These are phyloP conservation scores for Scheffersomyces titani DNA, from an alignment of 1,139 yeast species.

Conservation along the genomic window DNA sequence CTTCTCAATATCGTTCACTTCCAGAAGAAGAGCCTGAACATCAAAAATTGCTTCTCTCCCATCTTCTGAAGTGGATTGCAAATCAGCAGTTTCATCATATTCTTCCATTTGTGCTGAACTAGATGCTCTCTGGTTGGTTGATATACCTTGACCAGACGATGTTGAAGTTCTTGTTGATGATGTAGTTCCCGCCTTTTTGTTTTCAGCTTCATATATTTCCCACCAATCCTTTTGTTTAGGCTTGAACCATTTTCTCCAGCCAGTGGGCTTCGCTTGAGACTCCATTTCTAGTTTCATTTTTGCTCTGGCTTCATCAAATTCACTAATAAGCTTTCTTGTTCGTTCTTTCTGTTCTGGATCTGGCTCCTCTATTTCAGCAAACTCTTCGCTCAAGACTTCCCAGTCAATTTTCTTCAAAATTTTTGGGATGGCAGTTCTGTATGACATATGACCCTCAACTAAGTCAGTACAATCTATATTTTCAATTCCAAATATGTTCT, in stretches of 20 bases:
- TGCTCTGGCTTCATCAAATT: slow-evolving; percentile 82
- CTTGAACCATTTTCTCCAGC: slow-evolving; percentile 68
- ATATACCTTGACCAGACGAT: slow-evolving; percentile 11
- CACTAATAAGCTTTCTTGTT: slow-evolving; percentile 76
- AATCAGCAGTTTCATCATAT: slow-evolving; percentile 3
- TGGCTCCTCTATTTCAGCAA: slow-evolving; percentile 94
- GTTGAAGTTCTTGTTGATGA: slow-evolving; percentile 1
- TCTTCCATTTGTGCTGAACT: not conserved
- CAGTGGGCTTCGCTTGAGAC: slow-evolving; percentile 1
- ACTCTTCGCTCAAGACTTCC: slow-evolving; percentile 86
- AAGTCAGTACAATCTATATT: slow-evolving; percentile 83
- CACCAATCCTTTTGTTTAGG: slow-evolving; percentile 88
- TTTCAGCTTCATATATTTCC: slow-evolving; percentile 57
- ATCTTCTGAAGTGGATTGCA: not conserved
- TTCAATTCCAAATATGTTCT: slow-evolving; percentile 64
- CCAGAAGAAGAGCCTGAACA: slow-evolving; percentile 45
- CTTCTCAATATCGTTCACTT: slow-evolving; percentile 46
- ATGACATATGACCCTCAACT: slow-evolving; percentile 96
- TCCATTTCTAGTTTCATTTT: slow-evolving; percentile 41
- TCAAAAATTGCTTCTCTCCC: slow-evolving; percentile 39
- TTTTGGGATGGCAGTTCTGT: slow-evolving; percentile 89
- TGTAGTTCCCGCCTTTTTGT: not conserved
- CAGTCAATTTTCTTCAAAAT: slow-evolving; percentile 69
- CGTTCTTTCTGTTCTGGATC: slow-evolving; percentile 86
- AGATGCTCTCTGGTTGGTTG: slow-evolving; percentile 6